Base-by-base conservation (phyloP, 257 asterid species). In the Primulina tabacum region DNA sequence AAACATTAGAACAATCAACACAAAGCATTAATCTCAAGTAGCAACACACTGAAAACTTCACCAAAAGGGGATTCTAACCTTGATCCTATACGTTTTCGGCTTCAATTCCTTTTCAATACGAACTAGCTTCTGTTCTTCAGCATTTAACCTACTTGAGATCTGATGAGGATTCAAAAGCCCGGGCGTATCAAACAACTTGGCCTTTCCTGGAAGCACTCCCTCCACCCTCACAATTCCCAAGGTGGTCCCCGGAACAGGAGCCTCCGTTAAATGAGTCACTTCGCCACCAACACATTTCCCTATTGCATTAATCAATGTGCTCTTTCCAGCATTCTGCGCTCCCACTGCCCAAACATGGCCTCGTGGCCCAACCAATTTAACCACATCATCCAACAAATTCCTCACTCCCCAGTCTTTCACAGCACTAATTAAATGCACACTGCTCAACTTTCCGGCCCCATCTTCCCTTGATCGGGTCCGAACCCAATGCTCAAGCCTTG, bases 311-410 rank as follows among this genome's bases (percentile, higher is more conserved):
- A 93, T 77, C 81, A 93, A 70, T 0, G 97, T 89, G 77, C 96
- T 89, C 79, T 93, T 90, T 26, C 99, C 96, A 2, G 97, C 95
- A 78, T 93, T 93, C 74, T 90, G 97, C 21, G 92, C 96, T 64
- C 97, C 99, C 17, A 93, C 85, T 1, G 91, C 88, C 97, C 99
- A 93, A 18, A 91, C 96, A 35, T 82, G 88, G 63, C 99, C 99
- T 82, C 96, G 79, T 29, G 81, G 71, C 67, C 97, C 99, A 1
- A 90, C 92, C 81, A 87, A 76, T 29, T 43, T 77, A 30, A 86
- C 86, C 77, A 89, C 90, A 75, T 89, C 97, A 74, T 89, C 92
- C 52, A 87, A 82, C 78, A 93, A 85, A 65, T 81, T 89, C 87
- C 81, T 87, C 73, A 93, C 73, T 32, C 97, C 97, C 99, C 97